A percentile compares a stretch with the other conserved stretches of the same genome.
phyloP scores from a whole-genome alignment of 2,329 filamentous ascomycete species.

The Cytospora paraplurivora region DNA sequence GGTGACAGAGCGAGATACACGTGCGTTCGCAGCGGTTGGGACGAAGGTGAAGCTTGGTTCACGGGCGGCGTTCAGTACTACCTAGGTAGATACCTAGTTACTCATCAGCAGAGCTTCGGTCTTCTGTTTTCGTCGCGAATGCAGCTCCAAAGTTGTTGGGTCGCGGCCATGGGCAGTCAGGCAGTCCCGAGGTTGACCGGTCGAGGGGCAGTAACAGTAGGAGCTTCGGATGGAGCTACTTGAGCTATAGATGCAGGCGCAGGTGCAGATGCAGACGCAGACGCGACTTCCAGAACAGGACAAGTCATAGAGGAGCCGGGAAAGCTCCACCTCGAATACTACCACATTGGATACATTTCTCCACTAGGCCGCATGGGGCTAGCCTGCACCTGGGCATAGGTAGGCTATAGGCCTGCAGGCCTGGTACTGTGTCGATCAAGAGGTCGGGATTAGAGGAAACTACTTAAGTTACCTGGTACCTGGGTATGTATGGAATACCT shows the following conservation, averaged over 20 bases:
- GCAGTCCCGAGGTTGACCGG: too few relatives aligned
- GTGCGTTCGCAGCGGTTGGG: not conserved
- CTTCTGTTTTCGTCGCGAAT: not conserved
- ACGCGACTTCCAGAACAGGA: not conserved
- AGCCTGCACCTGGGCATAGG: not conserved
- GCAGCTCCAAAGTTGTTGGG: not conserved
- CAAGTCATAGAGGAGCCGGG: not conserved
- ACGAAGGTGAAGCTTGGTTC: not conserved
- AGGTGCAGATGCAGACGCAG: not conserved
- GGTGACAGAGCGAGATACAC: not conserved
- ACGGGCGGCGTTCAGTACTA: too few relatives aligned
- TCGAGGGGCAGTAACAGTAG: too few relatives aligned
- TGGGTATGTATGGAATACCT: too few relatives aligned
- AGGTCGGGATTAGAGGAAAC: too few relatives aligned
- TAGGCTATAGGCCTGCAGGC: too few relatives aligned
- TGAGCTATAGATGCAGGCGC: not conserved
- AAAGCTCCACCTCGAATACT: not conserved
- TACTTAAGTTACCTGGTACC: too few relatives aligned
- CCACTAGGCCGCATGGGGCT: not conserved
- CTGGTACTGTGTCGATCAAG: too few relatives aligned
- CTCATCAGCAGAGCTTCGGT: not conserved
- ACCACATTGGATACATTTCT: too few relatives aligned
- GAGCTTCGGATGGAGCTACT: not conserved
- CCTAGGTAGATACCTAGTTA: too few relatives aligned
- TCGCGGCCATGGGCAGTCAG: too few relatives aligned